Evolutionary conservation across 2,329 filamentous ascomycete genomes (phyloP).

Genomic region (Penicillium expansum): DNA sequence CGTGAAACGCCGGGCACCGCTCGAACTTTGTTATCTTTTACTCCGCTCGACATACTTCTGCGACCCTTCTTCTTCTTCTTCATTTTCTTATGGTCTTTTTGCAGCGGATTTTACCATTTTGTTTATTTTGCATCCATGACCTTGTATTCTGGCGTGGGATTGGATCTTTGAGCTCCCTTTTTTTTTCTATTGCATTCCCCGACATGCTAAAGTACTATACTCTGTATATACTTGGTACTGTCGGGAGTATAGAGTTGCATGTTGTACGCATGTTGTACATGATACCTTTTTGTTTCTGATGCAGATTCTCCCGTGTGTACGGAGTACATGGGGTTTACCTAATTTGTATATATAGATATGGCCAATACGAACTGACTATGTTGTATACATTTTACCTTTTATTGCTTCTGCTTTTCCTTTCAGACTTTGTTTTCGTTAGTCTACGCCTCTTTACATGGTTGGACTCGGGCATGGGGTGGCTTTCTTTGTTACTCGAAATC

Average conservation of each 20-base stretch:
- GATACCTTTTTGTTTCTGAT: slow-evolving; percentile 29
- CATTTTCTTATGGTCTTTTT: slow-evolving; percentile 17
- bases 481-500: slow-evolving; percentile 5
- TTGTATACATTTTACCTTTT: background rate
- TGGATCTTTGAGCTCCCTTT: slow-evolving; percentile 7
- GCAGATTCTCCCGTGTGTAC: slow-evolving; percentile 2
- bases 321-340: slow-evolving; percentile 3
- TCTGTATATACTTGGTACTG: slow-evolving; percentile 9
- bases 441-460: background rate
- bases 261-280: slow-evolving; percentile 38
- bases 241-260: slow-evolving; percentile 32
- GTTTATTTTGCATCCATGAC: slow-evolving; percentile 21
- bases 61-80: slow-evolving; percentile 8
- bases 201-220: background rate
- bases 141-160: slow-evolving; percentile 15
- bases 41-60: slow-evolving; percentile 9
- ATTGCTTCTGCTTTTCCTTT: background rate
- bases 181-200: slow-evolving; percentile 26
- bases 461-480: background rate
- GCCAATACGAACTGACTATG: slow-evolving; percentile 5
- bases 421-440: background rate
- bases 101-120: slow-evolving; percentile 20
- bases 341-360: slow-evolving; percentile 11
- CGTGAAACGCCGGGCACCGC: slow-evolving; percentile 8
- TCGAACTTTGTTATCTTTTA: slow-evolving; percentile 4